Evolutionary conservation across 140 eudicot species (phyloP).

Genomic region (Stevia rebaudiana): DNA sequence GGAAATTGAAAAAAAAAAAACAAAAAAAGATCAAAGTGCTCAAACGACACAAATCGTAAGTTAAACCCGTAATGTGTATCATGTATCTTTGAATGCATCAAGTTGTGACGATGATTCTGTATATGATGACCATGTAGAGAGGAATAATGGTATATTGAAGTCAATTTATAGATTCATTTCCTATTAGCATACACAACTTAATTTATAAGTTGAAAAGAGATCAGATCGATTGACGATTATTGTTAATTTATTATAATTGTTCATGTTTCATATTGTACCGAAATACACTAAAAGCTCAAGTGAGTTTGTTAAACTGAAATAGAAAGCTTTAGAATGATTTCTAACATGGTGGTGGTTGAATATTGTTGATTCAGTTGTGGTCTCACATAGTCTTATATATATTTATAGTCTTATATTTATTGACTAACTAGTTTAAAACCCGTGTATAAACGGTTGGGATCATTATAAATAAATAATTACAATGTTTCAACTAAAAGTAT

Average conservation of each 20-base stretch:
- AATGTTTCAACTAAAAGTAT: no score
- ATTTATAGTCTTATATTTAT: no score
- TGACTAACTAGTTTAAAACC: no score
- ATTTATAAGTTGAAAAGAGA: not conserved
- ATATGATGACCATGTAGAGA: not conserved
- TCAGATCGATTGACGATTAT: no score
- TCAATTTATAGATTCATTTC: slow-evolving; percentile 2
- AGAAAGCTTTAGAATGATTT: not conserved
- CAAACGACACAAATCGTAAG: not conserved
- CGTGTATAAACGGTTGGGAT: no score
- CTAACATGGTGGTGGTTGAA: not conserved
- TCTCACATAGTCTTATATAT: not conserved
- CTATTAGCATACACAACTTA: not conserved
- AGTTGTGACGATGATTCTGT: slow-evolving; percentile 4
- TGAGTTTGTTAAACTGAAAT: not conserved
- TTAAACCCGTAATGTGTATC: slow-evolving; percentile 1
- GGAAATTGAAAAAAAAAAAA: no score
- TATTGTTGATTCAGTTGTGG: not conserved
- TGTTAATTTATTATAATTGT: not conserved
- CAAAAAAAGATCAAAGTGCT: slow-evolving; percentile 5
- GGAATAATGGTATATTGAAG: slow-evolving; percentile 5
- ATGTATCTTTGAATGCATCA: slow-evolving; percentile 14
- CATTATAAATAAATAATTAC: no score
- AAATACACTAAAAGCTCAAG: not conserved
- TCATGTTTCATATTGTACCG: not conserved